Percentiles rank a stretch among this genome's conserved stretches.
These are phyloP conservation scores for Chloranthus sessilifolius DNA, from an alignment of 164 flowering plant species.

Conservation along the genomic window DNA sequence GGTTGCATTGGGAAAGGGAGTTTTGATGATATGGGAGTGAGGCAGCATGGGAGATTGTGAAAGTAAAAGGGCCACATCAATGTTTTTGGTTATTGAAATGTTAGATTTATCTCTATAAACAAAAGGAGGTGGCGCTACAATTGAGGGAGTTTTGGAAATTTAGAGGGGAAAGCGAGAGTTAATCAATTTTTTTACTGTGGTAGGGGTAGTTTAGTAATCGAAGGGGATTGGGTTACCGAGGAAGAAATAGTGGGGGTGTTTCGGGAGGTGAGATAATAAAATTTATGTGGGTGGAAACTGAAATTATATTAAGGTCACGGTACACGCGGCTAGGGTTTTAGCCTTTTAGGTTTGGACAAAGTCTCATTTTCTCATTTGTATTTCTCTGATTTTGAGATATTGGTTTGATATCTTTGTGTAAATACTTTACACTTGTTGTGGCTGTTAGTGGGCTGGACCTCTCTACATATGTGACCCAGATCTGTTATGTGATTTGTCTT, in stretches of 20 bases:
- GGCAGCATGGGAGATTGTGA: conserved; percentile 69
- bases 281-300: too few relatives aligned
- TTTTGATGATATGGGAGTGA: conserved; percentile 40
- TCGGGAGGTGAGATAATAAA: conserved; percentile 51
- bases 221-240: conserved; percentile 44
- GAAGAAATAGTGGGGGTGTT: conserved; percentile 59
- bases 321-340: too few relatives aligned
- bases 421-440: too few relatives aligned
- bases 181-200: too few relatives aligned
- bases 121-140: conserved; percentile 20
- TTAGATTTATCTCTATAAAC: conserved; percentile 10
- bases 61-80: conserved; percentile 43
- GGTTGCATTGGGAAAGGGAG: conserved; percentile 40
- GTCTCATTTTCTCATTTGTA: too few relatives aligned
- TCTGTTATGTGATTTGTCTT: too few relatives aligned
- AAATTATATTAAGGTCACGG: too few relatives aligned
- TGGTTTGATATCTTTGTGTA: too few relatives aligned
- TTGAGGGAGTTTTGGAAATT: conserved; percentile 12
- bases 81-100: conserved; percentile 19
- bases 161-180: neutral
- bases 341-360: too few relatives aligned
- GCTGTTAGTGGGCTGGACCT: too few relatives aligned
- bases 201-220: conserved; percentile 21
- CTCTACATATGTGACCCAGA: too few relatives aligned
- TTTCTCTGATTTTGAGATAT: too few relatives aligned